Evolutionary conservation across 2,329 filamentous ascomycete species (phyloP).

Genomic region (Sclerotinia sclerotiorum): DNA sequence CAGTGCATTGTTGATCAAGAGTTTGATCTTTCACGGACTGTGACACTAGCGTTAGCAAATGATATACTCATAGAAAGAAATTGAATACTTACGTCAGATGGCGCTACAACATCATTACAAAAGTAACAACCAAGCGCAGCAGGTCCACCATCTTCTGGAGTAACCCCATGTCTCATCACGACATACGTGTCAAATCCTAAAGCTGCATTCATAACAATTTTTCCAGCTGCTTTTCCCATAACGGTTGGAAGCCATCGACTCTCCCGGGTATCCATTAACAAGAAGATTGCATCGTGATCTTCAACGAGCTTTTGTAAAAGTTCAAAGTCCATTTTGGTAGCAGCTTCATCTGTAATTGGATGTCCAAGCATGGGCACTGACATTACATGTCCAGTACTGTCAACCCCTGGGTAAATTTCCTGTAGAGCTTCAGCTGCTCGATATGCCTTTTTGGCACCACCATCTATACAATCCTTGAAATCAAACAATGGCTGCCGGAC

Average conservation of each 20-base stretch:
- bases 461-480: constrained; percentile 83
- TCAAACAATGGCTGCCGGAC: constrained; percentile 91
- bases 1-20: constrained; percentile 96
- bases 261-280: constrained; percentile 96
- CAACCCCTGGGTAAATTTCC: constrained; percentile 88
- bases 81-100: constrained; percentile 71
- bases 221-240: constrained; percentile 88
- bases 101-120: constrained; percentile 96
- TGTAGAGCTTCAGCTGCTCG: constrained; percentile 77
- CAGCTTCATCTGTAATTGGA: constrained; percentile 71
- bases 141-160: constrained; percentile 54
- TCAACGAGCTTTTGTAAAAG: constrained; percentile 73
- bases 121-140: constrained; percentile 91
- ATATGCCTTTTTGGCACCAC: constrained; percentile 79
- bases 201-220: constrained; percentile 95
- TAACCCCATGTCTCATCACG: constrained; percentile 90
- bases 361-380: constrained; percentile 96
- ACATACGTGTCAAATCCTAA: constrained; percentile 96
- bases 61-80: background rate
- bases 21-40: constrained; percentile 93
- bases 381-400: constrained; percentile 75
- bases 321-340: constrained; percentile 72
- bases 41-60: constrained; percentile 26
- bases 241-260: constrained; percentile 94
- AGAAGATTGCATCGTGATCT: constrained; percentile 86